Evolutionary conservation across 1,284 basidiomycete species (phyloP).

Genomic region (Heimioporus punctisporus): DNA sequence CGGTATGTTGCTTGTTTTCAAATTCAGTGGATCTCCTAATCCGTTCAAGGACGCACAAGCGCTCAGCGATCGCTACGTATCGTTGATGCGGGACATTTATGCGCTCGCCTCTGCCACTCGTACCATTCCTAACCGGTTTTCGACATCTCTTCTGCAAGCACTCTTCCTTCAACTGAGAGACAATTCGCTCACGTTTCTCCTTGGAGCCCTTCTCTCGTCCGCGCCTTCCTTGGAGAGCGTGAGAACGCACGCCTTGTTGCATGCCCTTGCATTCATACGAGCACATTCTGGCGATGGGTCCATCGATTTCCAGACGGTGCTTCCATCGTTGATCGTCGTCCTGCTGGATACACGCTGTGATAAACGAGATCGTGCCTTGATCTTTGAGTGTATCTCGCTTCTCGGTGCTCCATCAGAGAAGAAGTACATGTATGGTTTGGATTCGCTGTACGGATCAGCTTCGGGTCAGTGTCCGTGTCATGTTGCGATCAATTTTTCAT

Average conservation of each 20-base stretch:
- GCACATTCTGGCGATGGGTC: constrained; percentile 64
- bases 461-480: constrained; percentile 50
- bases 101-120: constrained; percentile 53
- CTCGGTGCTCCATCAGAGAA: constrained; percentile 44
- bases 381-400: constrained; percentile 63
- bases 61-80: constrained; percentile 45
- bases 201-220: constrained; percentile 56
- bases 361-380: constrained; percentile 68
- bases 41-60: constrained; percentile 10
- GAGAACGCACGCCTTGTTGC: constrained; percentile 53
- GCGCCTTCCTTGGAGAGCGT: constrained; percentile 33
- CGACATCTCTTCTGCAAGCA: constrained; percentile 58
- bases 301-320: constrained; percentile 84
- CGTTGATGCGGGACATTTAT: constrained; percentile 65
- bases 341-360: constrained; percentile 56
- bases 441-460: constrained; percentile 76
- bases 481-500: constrained; percentile 5
- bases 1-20: constrained; percentile 7
- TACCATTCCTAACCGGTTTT: constrained; percentile 44
- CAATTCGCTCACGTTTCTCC: constrained; percentile 84
- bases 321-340: constrained; percentile 78
- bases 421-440: constrained; percentile 78
- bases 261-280: constrained; percentile 79
- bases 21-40: not conserved
- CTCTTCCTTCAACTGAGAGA: constrained; percentile 75